Percentiles rank a stretch among this genome's conserved stretches.
phyloP scores from a whole-genome alignment of 331 rosid species.

The Phaseolus coccineus region DNA sequence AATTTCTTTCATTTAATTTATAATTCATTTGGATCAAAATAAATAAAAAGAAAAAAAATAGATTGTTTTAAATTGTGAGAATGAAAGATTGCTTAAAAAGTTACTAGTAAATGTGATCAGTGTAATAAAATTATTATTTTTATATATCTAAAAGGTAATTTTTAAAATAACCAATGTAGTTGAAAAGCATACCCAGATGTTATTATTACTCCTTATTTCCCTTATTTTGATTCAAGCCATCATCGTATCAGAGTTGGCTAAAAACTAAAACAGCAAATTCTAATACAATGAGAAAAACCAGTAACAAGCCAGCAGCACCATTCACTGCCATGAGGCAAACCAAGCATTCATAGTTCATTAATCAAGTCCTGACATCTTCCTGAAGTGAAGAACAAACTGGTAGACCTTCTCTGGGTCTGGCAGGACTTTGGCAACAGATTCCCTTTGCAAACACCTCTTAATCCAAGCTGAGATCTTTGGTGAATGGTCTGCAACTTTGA shows the following conservation, averaged over 20 bases:
- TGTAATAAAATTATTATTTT: too few species aligned
- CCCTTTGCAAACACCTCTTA: constrained; percentile 56
- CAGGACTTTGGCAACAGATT: constrained; percentile 55
- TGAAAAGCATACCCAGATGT: constrained; percentile 30
- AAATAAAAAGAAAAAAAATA: too few species aligned
- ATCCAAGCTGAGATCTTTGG: constrained; percentile 79
- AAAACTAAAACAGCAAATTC: constrained; percentile 19
- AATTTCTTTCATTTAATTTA: too few species aligned
- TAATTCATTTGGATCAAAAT: too few species aligned
- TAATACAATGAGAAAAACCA: neutral
- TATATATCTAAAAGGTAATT: too few species aligned
- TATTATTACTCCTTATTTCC: neutral
- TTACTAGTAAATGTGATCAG: too few species aligned
- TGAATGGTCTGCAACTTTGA: constrained; percentile 59
- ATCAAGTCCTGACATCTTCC: constrained; percentile 62
- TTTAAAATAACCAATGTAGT: neutral
- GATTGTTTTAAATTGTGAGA: too few species aligned
- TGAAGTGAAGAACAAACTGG: constrained; percentile 51
- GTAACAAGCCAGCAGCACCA: neutral
- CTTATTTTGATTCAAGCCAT: constrained; percentile 16
- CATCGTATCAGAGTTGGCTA: neutral
- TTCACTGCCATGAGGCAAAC: neutral
- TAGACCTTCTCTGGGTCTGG: constrained; percentile 64
- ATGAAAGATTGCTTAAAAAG: too few species aligned
- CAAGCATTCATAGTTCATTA: constrained; percentile 24